A percentile compares a stretch with the other conserved stretches of the same genome.
These are phyloP conservation scores for Saccharum spontaneum DNA, from an alignment of 176 grass and related monocot species.

Conservation along the genomic window DNA sequence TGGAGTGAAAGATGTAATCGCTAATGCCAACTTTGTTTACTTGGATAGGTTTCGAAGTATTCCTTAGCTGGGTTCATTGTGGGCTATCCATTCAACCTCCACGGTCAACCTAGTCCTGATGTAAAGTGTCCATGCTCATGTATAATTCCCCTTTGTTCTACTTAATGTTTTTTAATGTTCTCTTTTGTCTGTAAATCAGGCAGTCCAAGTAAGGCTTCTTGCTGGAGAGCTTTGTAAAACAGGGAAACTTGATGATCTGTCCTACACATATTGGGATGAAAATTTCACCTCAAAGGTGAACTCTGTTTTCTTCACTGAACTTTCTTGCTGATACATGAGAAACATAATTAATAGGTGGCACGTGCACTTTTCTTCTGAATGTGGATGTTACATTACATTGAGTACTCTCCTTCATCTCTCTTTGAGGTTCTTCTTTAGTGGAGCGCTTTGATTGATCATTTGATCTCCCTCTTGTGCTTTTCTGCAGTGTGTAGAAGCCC, in stretches of 20 bases:
- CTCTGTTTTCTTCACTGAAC: not conserved
- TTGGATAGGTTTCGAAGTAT: slow-evolving; percentile 53
- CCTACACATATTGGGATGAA: slow-evolving; percentile 92
- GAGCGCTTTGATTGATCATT: slow-evolving; percentile 24
- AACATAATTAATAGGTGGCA: not conserved
- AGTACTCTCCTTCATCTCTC: not conserved
- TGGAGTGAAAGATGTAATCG: not conserved
- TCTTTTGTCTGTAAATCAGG: slow-evolving; percentile 53
- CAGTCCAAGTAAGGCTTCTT: slow-evolving; percentile 80
- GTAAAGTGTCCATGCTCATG: slow-evolving; percentile 36
- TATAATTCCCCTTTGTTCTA: not conserved
- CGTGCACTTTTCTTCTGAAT: not conserved
- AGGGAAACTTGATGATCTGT: slow-evolving; percentile 57
- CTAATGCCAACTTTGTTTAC: slow-evolving; percentile 19
- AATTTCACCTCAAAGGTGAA: slow-evolving; percentile 90
- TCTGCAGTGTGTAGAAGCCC: slow-evolving; percentile 75
- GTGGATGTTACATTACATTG: not conserved
- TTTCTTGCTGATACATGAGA: slow-evolving; percentile 23
- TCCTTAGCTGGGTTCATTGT: slow-evolving; percentile 76
- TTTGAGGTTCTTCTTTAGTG: slow-evolving; percentile 10
- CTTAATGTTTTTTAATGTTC: slow-evolving; percentile 41
- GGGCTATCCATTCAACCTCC: slow-evolving; percentile 77
- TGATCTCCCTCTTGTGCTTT: slow-evolving; percentile 21
- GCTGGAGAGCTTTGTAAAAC: slow-evolving; percentile 74
- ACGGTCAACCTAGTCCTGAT: slow-evolving; percentile 53